These are phyloP conservation scores for Tillandsia fasciculata DNA, from an alignment of 176 grass and related monocot species.

Conservation along the genomic window DNA sequence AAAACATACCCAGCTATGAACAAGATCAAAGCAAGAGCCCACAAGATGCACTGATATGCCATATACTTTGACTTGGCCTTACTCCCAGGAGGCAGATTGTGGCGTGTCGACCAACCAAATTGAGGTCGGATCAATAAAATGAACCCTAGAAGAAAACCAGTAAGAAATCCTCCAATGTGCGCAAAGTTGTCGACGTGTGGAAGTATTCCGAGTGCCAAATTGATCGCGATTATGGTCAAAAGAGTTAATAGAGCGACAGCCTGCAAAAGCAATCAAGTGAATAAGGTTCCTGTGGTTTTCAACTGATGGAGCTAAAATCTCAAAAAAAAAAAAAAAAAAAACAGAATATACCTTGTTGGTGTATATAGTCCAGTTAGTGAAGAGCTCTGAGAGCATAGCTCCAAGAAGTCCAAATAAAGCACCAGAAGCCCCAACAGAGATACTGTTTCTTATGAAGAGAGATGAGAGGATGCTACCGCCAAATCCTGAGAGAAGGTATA, in stretches of 20 bases:
- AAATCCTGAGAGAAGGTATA: slow-evolving; percentile 77
- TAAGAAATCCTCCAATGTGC: slow-evolving; percentile 80
- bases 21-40: slow-evolving; percentile 33
- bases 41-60: slow-evolving; percentile 51
- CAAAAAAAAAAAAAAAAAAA: background rate
- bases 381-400: slow-evolving; percentile 87
- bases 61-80: slow-evolving; percentile 48
- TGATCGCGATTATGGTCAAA: slow-evolving; percentile 59
- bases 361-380: slow-evolving; percentile 98
- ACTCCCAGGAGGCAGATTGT: slow-evolving; percentile 38
- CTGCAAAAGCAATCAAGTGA: slow-evolving; percentile 18
- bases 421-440: slow-evolving; percentile 83
- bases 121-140: slow-evolving; percentile 62
- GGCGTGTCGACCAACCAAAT: slow-evolving; percentile 63
- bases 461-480: slow-evolving; percentile 76
- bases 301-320: background rate
- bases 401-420: slow-evolving; percentile 90
- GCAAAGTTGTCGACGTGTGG: slow-evolving; percentile 91
- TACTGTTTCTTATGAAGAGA: slow-evolving; percentile 77
- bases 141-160: slow-evolving; percentile 84
- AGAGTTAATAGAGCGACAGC: slow-evolving; percentile 59
- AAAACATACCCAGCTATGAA: slow-evolving; percentile 54
- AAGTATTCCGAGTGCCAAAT: slow-evolving; percentile 76
- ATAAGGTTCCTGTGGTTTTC: background rate
- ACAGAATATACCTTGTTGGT: slow-evolving; percentile 61